These are phyloP conservation scores for Phialemoniopsis sp. DNA, from an alignment of 2,329 filamentous ascomycete genomes.

Conservation along the genomic window DNA sequence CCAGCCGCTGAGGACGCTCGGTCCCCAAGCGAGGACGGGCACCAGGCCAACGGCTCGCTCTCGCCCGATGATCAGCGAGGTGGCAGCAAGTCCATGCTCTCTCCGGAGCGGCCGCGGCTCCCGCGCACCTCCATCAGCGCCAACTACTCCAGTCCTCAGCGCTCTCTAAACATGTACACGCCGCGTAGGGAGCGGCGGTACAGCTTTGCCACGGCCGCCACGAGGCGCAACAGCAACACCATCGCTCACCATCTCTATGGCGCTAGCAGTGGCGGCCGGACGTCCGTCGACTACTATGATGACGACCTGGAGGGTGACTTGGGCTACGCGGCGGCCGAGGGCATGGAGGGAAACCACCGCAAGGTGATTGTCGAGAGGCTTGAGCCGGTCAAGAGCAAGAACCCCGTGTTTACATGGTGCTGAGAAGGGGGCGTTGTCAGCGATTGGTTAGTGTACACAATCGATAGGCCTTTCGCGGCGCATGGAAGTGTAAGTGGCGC, in stretches of 20 bases:
- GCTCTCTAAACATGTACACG: constrained; percentile 36
- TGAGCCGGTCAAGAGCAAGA: constrained; percentile 91
- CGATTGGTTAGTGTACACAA: not conserved
- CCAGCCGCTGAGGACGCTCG: constrained; percentile 34
- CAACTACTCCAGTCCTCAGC: constrained; percentile 36
- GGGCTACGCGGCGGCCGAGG: constrained; percentile 89
- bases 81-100: constrained; percentile 5
- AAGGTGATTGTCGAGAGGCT: constrained; percentile 96
- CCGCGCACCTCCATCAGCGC: constrained; percentile 14
- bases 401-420: constrained; percentile 98
- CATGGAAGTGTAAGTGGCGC: too few species aligned
- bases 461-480: too few species aligned
- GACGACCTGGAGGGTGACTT: constrained; percentile 88
- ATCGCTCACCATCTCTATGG: constrained; percentile 49
- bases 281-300: constrained; percentile 37
- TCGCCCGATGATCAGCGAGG: constrained; percentile 11
- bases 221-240: constrained; percentile 41
- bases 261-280: constrained; percentile 14
- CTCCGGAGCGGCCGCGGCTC: constrained; percentile 13
- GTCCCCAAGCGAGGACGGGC: not conserved
- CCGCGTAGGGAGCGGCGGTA: constrained; percentile 47
- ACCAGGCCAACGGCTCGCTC: constrained; percentile 5
- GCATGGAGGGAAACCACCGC: constrained; percentile 84
- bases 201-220: constrained; percentile 42
- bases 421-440: constrained; percentile 34